Base-by-base conservation (phyloP, 202 grass and related monocot species). In the Miscanthus sacchariflorus region DNA sequence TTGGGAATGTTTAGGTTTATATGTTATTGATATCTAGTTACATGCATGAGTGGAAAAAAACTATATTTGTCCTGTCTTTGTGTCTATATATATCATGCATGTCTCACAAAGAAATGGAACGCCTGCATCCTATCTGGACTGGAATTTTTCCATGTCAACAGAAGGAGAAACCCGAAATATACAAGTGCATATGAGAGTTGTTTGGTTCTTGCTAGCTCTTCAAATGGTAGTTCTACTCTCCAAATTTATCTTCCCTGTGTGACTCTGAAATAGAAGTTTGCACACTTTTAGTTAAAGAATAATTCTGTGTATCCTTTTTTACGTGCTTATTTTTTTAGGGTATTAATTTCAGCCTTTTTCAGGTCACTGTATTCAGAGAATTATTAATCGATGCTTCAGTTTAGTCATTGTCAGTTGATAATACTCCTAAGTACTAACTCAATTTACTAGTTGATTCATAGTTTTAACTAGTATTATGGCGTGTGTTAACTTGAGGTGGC, bases 1-100 rank as follows among this genome's bases (percentile, higher is more conserved):
- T 65, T 75, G 45, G 58, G 42, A 33, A 61, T 76, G 25, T 76
- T 85, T 79, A 46, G n/a, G 8, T 79, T 30, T 65, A 49, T 30
- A 27, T 49, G 1, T 23, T 61, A 6, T 33, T 39, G 82, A 17
- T 75, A 28, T 69, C 48, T 54, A 40, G 5, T 45, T 36, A 44
- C 23, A 45, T 46, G 46, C 6, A 70, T 70, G 24, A 52, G 30
- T 54, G 66, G 28, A 70, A 52, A 8, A 69, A 70, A n/a, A 11
- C 11, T 54, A 13, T 15, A 35, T 38, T 58, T 72, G n/a, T 8
- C 48, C 0, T 42, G 23, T 12, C 48, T 43, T 38, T 72, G 11
- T 72, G 45, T 82, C 19, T 56, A 5, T 21, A 7, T n/a, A 70
- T 25, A 40, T 2, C 4, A 45, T 44, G 21, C 56, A 65, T 80